These are phyloP conservation scores for Vitis rupestris DNA, from an alignment of 164 flowering plant genomes.

Conservation along the genomic window DNA sequence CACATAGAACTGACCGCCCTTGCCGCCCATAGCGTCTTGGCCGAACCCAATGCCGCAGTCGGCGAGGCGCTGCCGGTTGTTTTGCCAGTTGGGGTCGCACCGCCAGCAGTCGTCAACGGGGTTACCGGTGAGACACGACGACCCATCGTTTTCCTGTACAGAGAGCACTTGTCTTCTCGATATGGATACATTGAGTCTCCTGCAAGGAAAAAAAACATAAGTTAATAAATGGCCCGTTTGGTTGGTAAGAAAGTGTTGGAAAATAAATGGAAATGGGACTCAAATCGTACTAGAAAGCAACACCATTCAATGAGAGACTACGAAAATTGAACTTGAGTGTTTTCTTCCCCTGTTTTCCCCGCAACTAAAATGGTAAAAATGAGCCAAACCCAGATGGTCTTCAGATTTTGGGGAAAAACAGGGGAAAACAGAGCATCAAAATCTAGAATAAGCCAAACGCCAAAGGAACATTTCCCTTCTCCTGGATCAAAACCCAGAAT, in stretches of 20 bases:
- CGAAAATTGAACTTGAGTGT: too few species aligned
- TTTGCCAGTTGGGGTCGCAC: slow-evolving; percentile 37
- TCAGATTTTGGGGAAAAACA: too few species aligned
- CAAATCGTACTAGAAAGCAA: too few species aligned
- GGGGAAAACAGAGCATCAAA: too few species aligned
- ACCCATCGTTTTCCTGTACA: neutral
- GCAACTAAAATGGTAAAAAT: too few species aligned
- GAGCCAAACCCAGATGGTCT: too few species aligned
- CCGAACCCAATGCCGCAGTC: slow-evolving; percentile 47
- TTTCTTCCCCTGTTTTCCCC: too few species aligned
- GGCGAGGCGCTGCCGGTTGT: slow-evolving; percentile 35
- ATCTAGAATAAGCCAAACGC: too few species aligned
- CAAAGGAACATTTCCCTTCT: too few species aligned
- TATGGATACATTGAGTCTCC: slow-evolving; percentile 39
- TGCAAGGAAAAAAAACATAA: slow-evolving; percentile 4
- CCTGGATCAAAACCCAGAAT: neutral
- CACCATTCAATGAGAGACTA: too few species aligned
- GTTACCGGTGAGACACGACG: slow-evolving; percentile 27
- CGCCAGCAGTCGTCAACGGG: slow-evolving; percentile 49
- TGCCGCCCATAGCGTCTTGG: slow-evolving; percentile 36
- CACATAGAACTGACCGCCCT: slow-evolving; percentile 33
- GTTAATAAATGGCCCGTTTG: neutral
- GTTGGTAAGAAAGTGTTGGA: slow-evolving; percentile 1
- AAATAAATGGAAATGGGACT: neutral
- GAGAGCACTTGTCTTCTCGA: slow-evolving; percentile 31